A percentile compares a stretch with the other conserved stretches of the same genome.
Evolutionary conservation across 257 asterid genomes (phyloP).

Genomic region (Solanum tarijense): DNA sequence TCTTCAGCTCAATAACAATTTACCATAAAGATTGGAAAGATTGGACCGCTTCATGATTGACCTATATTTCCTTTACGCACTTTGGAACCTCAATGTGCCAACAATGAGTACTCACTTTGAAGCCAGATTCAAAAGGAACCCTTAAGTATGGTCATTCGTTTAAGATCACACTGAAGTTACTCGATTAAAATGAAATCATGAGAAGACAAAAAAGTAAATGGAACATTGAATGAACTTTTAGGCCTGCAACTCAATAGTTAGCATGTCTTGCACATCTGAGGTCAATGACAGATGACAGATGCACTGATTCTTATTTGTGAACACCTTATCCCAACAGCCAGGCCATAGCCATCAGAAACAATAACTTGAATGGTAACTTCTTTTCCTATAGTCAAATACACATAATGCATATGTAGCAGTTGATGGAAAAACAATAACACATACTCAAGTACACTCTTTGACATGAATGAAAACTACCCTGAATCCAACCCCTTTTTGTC

Average conservation of each 20-base stretch:
- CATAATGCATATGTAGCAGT: not conserved
- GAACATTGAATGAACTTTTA: not conserved
- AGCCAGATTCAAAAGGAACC: not conserved
- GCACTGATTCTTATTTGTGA: not conserved
- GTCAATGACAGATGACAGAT: not conserved
- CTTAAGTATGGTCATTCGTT: not conserved
- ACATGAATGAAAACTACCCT: not conserved
- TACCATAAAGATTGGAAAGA: not conserved
- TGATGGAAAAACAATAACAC: not conserved
- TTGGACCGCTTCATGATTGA: not conserved
- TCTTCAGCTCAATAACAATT: not conserved
- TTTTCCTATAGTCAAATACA: not conserved
- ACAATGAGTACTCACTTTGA: constrained; percentile 3
- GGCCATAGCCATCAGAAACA: not conserved
- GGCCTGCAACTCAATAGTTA: not conserved
- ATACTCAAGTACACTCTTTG: not conserved
- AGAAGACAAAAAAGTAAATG: constrained; percentile 26
- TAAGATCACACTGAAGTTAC: not conserved
- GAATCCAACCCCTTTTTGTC: not conserved
- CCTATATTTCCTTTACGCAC: not conserved
- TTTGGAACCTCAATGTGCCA: constrained; percentile 11
- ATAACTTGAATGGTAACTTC: not conserved
- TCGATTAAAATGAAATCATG: not conserved
- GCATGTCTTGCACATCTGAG: not conserved
- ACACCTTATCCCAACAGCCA: not conserved